Conservation (phyloP, 306 rosid species). For the Cercis canadensis region DNA sequence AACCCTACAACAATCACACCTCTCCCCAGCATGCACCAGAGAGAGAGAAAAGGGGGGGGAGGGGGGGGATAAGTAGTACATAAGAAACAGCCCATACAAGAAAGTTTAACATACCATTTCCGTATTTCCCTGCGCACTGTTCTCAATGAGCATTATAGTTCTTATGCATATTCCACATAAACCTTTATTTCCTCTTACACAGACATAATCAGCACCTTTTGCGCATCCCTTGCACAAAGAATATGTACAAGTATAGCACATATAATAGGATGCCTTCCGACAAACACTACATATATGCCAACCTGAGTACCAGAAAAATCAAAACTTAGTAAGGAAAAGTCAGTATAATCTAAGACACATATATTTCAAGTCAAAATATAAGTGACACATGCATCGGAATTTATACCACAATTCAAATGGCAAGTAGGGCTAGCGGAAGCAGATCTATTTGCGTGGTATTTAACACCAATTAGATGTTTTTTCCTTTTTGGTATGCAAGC, state of each 20-base stretch:
- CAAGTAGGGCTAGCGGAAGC: not conserved
- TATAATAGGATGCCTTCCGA: constrained; percentile 77
- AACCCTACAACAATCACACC: not conserved
- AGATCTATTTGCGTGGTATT: constrained; percentile 13
- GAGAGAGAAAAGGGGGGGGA: too few species aligned
- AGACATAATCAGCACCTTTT: constrained; percentile 78
- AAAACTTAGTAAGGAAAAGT: constrained; percentile 12
- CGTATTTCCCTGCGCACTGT: constrained; percentile 59
- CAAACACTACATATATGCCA: constrained; percentile 97
- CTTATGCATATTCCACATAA: constrained; percentile 89
- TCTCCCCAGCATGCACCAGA: not conserved
- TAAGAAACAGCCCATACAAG: constrained; percentile 29
- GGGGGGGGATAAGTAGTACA: not conserved
- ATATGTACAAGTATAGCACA: constrained; percentile 96
- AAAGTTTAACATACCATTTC: constrained; percentile 66
- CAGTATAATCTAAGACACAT: not conserved
- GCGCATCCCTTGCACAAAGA: constrained; percentile 90
- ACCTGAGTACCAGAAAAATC: constrained; percentile 58
- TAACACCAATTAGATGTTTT: not conserved
- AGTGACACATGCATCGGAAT: constrained; percentile 30
- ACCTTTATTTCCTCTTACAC: constrained; percentile 87
- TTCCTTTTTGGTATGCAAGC: not conserved
- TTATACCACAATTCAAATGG: not conserved
- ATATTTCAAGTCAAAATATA: constrained; percentile 12
- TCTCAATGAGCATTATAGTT: constrained; percentile 88